phyloP scores from a whole-genome alignment of 2,329 filamentous ascomycete genomes.

The Leptographium galeiforme region DNA sequence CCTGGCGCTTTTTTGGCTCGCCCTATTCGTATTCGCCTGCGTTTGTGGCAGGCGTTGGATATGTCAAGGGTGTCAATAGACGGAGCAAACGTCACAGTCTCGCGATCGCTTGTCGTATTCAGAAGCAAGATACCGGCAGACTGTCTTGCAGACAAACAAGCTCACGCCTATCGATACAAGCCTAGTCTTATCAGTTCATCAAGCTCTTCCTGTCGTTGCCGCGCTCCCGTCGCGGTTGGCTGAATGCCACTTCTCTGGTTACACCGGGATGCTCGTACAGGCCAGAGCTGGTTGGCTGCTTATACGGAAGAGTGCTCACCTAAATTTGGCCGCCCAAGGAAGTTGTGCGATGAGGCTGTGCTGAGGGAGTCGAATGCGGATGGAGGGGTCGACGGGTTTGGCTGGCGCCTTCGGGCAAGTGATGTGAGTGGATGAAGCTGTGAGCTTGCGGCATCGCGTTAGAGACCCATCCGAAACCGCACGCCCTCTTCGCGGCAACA shows the following conservation, averaged over 20 bases:
- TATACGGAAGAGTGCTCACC: slow-evolving; percentile 12
- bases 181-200: not conserved
- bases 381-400: not conserved
- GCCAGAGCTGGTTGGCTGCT: slow-evolving; percentile 16
- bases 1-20: not conserved
- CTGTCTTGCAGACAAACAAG: too few relatives aligned
- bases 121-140: too few relatives aligned
- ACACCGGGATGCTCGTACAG: slow-evolving; percentile 13
- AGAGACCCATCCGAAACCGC: not conserved
- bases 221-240: slow-evolving; percentile 6
- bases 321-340: not conserved
- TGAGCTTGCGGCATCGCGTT: slow-evolving; percentile 2
- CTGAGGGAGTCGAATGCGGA: not conserved
- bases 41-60: too few relatives aligned
- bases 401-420: not conserved
- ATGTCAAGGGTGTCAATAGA: too few relatives aligned
- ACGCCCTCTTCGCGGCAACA: not conserved
- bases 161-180: too few relatives aligned
- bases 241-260: slow-evolving; percentile 11
- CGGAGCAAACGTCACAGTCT: too few relatives aligned
- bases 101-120: too few relatives aligned
- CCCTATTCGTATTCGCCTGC: not conserved
- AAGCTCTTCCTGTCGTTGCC: not conserved
- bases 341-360: not conserved
- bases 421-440: slow-evolving; percentile 2